Conservation (phyloP, 169 alveolate species). For the Plasmodium blacklocki region DNA sequence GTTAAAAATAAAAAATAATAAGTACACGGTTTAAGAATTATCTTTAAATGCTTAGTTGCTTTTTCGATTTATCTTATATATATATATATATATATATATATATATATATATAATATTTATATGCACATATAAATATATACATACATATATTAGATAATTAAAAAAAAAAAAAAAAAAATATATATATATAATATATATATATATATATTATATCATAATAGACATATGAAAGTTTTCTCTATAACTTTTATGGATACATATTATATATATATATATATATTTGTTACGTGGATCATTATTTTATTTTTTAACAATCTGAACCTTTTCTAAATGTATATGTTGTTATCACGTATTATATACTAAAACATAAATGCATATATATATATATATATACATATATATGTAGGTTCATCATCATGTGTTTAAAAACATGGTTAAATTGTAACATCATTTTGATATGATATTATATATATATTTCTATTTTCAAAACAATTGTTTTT, state of each 20-base stretch:
- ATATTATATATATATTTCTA: neutral
- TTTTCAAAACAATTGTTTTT: slow-evolving; percentile 38
- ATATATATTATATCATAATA: neutral
- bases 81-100: slow-evolving; percentile 1
- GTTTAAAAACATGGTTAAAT: slow-evolving; percentile 62
- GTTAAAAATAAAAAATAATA: slow-evolving; percentile 13
- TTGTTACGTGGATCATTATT: neutral
- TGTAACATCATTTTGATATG: slow-evolving; percentile 17
- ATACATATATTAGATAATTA: slow-evolving; percentile 10
- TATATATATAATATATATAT: no score
- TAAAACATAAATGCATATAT: slow-evolving; percentile 34
- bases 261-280: slow-evolving; percentile 21
- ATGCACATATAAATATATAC: no score
- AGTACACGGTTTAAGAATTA: slow-evolving; percentile 16
- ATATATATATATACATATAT: slow-evolving; percentile 13
- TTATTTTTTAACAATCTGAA: slow-evolving; percentile 9
- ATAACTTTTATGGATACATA: slow-evolving; percentile 21
- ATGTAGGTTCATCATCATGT: slow-evolving; percentile 33
- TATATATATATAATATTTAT: no score
- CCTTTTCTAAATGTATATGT: slow-evolving; percentile 20
- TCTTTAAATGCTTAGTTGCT: slow-evolving; percentile 43
- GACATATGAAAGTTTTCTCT: slow-evolving; percentile 24
- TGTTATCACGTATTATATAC: slow-evolving; percentile 14
- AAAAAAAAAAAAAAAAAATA: slow-evolving; percentile 33
- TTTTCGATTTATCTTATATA: slow-evolving; percentile 27